phyloP scores from a whole-genome alignment of 257 asterid genomes.

The Nicotiana benthamiana region DNA sequence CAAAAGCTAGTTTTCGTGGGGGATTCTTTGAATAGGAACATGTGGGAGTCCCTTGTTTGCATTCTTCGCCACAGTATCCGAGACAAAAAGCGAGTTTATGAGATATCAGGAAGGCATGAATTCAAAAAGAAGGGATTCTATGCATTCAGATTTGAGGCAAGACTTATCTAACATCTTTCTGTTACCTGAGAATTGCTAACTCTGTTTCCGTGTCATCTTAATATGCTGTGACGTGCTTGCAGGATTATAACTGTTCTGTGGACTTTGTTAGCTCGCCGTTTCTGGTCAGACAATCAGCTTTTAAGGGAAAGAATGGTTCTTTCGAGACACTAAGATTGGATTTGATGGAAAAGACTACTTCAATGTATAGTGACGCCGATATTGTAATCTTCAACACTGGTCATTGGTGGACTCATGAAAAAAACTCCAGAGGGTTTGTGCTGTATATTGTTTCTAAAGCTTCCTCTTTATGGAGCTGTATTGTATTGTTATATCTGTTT shows the following conservation, averaged over 20 bases:
- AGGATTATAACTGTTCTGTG: constrained; percentile 81
- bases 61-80: constrained; percentile 63
- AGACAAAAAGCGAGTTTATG: constrained; percentile 63
- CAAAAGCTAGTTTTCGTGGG: constrained; percentile 76
- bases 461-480: not conserved
- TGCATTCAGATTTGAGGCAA: constrained; percentile 87
- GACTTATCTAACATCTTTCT: constrained; percentile 7
- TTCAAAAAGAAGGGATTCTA: constrained; percentile 87
- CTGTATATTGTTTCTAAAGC: not conserved
- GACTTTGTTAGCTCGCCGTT: constrained; percentile 91
- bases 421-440: constrained; percentile 85
- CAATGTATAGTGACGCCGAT: constrained; percentile 89
- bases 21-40: constrained; percentile 86
- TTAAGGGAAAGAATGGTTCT: constrained; percentile 49
- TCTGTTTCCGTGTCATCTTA: not conserved
- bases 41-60: constrained; percentile 98
- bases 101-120: constrained; percentile 80
- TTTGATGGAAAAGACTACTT: constrained; percentile 66
- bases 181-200: not conserved
- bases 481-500: not conserved
- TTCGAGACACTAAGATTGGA: constrained; percentile 78
- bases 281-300: constrained; percentile 62
- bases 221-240: constrained; percentile 17
- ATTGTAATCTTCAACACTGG: constrained; percentile 82
- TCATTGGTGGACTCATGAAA: constrained; percentile 99